Conservation (phyloP, 2,329 filamentous ascomycete species). For the Diatrype stigma region DNA sequence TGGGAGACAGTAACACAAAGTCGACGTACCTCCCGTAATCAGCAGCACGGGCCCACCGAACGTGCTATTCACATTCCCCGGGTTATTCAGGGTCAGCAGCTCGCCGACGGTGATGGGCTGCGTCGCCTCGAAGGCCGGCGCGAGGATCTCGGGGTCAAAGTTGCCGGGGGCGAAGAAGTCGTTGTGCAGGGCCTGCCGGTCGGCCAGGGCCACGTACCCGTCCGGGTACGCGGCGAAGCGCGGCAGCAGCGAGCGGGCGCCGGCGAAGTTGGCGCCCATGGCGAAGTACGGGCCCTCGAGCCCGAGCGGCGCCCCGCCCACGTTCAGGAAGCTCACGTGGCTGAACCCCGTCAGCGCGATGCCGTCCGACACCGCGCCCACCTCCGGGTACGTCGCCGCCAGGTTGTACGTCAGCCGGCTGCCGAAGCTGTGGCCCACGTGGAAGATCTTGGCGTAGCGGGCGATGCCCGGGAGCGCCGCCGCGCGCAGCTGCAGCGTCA, state of each 20-base stretch:
- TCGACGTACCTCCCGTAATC: slow-evolving; percentile 47
- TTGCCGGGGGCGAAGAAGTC: slow-evolving; percentile 47
- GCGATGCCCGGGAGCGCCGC: slow-evolving; percentile 39
- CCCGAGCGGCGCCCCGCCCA: neutral
- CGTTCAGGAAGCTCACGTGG: slow-evolving; percentile 36
- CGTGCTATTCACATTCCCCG: slow-evolving; percentile 22
- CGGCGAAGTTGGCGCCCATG: slow-evolving; percentile 43
- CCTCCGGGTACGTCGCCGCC: slow-evolving; percentile 45
- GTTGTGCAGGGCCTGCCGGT: slow-evolving; percentile 44
- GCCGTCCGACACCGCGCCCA: slow-evolving; percentile 50
- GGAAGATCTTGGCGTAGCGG: slow-evolving; percentile 41
- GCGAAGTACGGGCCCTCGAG: slow-evolving; percentile 29
- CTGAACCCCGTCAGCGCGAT: slow-evolving; percentile 58
- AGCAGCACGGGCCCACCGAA: slow-evolving; percentile 53
- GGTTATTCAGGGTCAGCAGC: slow-evolving; percentile 48
- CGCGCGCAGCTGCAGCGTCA: slow-evolving; percentile 43
- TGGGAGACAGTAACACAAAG: neutral
- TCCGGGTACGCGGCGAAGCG: slow-evolving; percentile 31
- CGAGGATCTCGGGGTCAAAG: slow-evolving; percentile 51
- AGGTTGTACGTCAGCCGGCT: slow-evolving; percentile 49
- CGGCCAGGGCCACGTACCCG: slow-evolving; percentile 49
- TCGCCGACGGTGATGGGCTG: slow-evolving; percentile 56
- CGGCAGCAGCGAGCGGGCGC: slow-evolving; percentile 31
- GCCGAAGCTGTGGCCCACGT: slow-evolving; percentile 63
- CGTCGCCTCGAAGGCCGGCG: slow-evolving; percentile 39